These are phyloP conservation scores for Astrocystis sublimbata DNA, from an alignment of 495 filamentous ascomycete genomes.

Conservation along the genomic window DNA sequence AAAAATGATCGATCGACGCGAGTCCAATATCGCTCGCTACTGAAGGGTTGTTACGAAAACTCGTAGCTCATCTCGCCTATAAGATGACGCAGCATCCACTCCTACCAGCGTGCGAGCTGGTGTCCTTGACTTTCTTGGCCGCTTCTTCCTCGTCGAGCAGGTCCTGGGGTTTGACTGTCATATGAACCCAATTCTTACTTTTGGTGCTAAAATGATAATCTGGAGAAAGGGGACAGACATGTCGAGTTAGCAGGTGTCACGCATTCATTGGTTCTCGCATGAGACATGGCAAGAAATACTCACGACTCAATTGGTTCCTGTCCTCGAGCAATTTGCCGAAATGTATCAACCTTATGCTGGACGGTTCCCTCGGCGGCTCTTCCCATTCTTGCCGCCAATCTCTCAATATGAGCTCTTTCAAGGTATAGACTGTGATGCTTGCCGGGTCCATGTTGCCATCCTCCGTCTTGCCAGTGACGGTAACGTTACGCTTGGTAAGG, in stretches of 20 bases:
- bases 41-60: slow-evolving; percentile 5
- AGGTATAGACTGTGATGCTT: slow-evolving; percentile 82
- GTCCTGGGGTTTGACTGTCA: slow-evolving; percentile 89
- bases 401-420: slow-evolving; percentile 88
- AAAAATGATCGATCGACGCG: background rate
- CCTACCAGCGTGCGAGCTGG: slow-evolving; percentile 59
- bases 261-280: background rate
- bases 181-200: slow-evolving; percentile 80
- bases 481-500: slow-evolving; percentile 72
- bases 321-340: slow-evolving; percentile 88
- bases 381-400: slow-evolving; percentile 95
- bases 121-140: slow-evolving; percentile 69
- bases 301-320: slow-evolving; percentile 76
- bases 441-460: slow-evolving; percentile 69
- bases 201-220: slow-evolving; percentile 77
- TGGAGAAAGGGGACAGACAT: slow-evolving; percentile 37
- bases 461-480: slow-evolving; percentile 61
- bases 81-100: slow-evolving; percentile 83
- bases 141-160: slow-evolving; percentile 84
- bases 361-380: slow-evolving; percentile 75
- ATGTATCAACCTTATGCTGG: slow-evolving; percentile 81
- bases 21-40: slow-evolving; percentile 1
- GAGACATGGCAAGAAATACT: slow-evolving; percentile 7
- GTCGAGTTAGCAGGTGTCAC: background rate
- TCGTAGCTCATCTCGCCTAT: slow-evolving; percentile 32